Base-by-base conservation (phyloP, 2,329 filamentous ascomycete genomes). In the Podosphaera xanthii region DNA sequence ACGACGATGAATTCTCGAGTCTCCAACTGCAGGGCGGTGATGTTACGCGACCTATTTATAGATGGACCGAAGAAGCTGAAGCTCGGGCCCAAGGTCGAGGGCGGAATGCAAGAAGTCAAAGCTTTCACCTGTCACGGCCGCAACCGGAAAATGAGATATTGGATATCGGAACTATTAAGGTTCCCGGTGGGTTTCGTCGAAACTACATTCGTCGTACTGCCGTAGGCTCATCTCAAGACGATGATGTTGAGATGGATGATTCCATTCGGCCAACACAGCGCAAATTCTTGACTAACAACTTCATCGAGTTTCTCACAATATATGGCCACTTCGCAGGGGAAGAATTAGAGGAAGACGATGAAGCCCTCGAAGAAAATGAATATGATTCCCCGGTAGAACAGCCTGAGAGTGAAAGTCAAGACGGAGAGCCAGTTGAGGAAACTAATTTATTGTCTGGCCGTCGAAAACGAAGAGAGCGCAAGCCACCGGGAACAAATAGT, bases 271-370 rank as follows among this genome's bases (percentile, higher is more conserved):
- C 70, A 69, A 64, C 69, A 63, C 75, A 76, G 59, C 79, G 79
- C 44, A 80, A 81, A 62, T 75, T 94, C 38, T 82, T 95, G 60
- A 96, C 92, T 0, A 89, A 79, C 64, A 98, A 86, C 71, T 98
- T 98, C 69, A 79, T 98, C 61, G 94, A 98, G 70, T 98, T 98
- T 67, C 71, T 98, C 57, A 90, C 87, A 6, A 78, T 98, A 36
- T 98, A 96, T 66, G 92, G 92, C 3, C 92, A 98, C 72, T 98
- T 98, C 69, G 92, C 92, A 1, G 92, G 92, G 72, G 92, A 98
- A 71, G 86, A 95, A 69, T 78, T 98, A 10, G 90, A 96, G 70
- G 92, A 98, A 71, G 92, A 97, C 65, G 92, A 97, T 65, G 91
- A 97, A 70, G 87, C 83, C 1, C 75, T 95, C 12, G 81, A 78